Evolutionary conservation across 2,329 filamentous ascomycete species (phyloP).

Genomic region (Neofusicoccum ribis): DNA sequence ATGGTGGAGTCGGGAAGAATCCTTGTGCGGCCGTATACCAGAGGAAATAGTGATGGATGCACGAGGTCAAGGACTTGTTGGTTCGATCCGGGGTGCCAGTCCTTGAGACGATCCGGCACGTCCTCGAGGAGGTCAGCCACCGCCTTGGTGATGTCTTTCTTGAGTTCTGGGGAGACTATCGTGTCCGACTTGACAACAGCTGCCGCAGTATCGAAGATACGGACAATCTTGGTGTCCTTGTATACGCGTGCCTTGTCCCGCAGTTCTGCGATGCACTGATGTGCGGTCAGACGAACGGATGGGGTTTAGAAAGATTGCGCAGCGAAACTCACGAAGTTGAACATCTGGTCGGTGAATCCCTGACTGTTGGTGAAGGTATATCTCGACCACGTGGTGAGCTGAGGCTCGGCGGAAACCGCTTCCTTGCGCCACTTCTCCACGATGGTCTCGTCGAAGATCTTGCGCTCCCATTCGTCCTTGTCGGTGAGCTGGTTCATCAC

Average conservation of each 20-base stretch:
- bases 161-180: slow-evolving; percentile 40
- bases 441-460: slow-evolving; percentile 37
- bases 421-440: slow-evolving; percentile 36
- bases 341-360: slow-evolving; percentile 21
- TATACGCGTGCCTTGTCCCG: slow-evolving; percentile 50
- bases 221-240: slow-evolving; percentile 41
- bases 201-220: slow-evolving; percentile 45
- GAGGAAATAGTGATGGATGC: slow-evolving; percentile 52
- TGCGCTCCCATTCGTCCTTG: slow-evolving; percentile 41
- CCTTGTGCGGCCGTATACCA: slow-evolving; percentile 26
- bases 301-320: background rate
- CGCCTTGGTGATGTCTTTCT: slow-evolving; percentile 43
- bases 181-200: slow-evolving; percentile 57
- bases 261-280: slow-evolving; percentile 45
- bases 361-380: background rate
- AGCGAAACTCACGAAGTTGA: slow-evolving; percentile 19
- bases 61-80: slow-evolving; percentile 60
- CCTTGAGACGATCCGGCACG: slow-evolving; percentile 50
- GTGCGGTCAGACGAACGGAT: background rate
- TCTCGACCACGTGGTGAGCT: background rate
- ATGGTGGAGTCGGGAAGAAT: slow-evolving; percentile 23
- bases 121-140: slow-evolving; percentile 51
- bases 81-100: slow-evolving; percentile 63
- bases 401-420: slow-evolving; percentile 19
- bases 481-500: slow-evolving; percentile 45